Conservation (phyloP, 352 stramenopile species). For the Phytophthora hybrid region DNA sequence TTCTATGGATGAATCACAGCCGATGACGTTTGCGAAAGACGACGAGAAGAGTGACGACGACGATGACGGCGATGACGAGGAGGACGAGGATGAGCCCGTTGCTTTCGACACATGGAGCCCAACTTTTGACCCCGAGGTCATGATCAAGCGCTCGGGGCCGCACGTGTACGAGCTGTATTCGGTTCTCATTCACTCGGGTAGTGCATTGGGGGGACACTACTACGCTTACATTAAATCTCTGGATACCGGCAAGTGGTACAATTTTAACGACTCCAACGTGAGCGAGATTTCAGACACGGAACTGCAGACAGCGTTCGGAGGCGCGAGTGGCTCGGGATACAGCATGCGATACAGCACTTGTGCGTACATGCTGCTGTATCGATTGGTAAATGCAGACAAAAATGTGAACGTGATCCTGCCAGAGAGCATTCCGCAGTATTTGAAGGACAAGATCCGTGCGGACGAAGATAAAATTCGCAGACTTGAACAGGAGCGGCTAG, state of each 20-base stretch:
- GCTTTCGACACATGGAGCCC: constrained; percentile 75
- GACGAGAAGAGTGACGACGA: constrained; percentile 30
- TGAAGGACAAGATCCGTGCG: constrained; percentile 69
- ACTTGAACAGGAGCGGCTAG: constrained; percentile 70
- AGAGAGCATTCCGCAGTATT: constrained; percentile 70
- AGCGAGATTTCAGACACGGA: constrained; percentile 82
- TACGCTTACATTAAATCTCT: constrained; percentile 94
- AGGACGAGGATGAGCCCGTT: constrained; percentile 20
- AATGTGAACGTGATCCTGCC: constrained; percentile 74
- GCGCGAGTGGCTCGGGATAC: constrained; percentile 60
- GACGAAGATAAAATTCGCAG: constrained; percentile 70
- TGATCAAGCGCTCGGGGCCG: constrained; percentile 71
- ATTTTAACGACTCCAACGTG: constrained; percentile 90
- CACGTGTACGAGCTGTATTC: constrained; percentile 93
- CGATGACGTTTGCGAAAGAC: constrained; percentile 45
- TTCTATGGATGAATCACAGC: constrained; percentile 81
- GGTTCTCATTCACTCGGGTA: constrained; percentile 94
- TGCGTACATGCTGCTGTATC: constrained; percentile 94
- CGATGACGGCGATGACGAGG: constrained; percentile 18
- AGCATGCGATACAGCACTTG: constrained; percentile 78
- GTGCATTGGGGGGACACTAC: constrained; percentile 93
- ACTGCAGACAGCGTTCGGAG: constrained; percentile 80
- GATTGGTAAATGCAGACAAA: constrained; percentile 68
- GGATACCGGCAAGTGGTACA: constrained; percentile 85
- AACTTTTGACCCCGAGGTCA: constrained; percentile 67